Evolutionary conservation across 306 rosid species (phyloP), one percentile per base, ranked within the genome.

Genomic region (Herpetospermum pedunculosum): DNA sequence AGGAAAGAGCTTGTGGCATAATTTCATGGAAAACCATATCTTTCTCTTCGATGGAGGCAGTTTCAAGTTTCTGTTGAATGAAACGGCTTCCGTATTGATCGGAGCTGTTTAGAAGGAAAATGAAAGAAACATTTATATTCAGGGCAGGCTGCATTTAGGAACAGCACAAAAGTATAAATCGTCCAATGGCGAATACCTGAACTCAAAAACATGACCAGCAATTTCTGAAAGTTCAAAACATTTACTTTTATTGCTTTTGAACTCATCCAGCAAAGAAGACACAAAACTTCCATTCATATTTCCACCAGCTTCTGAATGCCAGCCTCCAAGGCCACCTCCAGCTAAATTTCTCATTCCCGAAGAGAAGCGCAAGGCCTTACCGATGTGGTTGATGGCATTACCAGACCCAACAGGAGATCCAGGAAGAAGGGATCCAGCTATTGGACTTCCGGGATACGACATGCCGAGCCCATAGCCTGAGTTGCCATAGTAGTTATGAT

Each of bases 31-130:
- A 95, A 77, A 95, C 96, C 96, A 89, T 95, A 85, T 83, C 88
- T 83, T 91, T 95, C 73, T 95, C 99, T 74, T 95, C 99, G 0
- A 69, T 40, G 1, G 93, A 85, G 49, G 99, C 97, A 50, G 92
- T 92, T 79, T 95, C 98, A 52, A 92, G 96, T 80, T 92, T 92
- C 80, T 92, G 98, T 40, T 93, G 98, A 74, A 93, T 93, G 74
- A 93, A 93, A 41, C 91, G 96, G 77, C 98, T 93, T 52, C 96
- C 98, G 67, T 93, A 93, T 80, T 93, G 98, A 83, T 93, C 97
- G 8, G 92, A 91, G 77, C 98, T 93, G 87, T 76, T 83, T 54
- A 18, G 74, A 75, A 77, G 47, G 70, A 40, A 0, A 6, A 73
- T 14, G 49, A 70, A 8, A 41, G 25, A 80, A 62, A 55, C 28